phyloP scores from a whole-genome alignment of 1,139 yeast species.

The Debaryomyces fabryi region DNA sequence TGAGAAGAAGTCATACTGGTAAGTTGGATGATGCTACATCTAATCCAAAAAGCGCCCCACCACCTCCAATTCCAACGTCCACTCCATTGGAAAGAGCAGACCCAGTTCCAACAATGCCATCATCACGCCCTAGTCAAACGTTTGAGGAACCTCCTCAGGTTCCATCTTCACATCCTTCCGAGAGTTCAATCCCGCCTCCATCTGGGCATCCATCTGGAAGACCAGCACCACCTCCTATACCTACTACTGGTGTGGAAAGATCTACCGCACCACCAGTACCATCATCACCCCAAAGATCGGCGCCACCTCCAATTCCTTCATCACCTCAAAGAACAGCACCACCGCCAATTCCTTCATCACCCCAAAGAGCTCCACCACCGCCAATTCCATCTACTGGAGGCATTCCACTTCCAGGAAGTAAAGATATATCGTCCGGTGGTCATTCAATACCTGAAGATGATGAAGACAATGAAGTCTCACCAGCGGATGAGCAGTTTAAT shows the following conservation, averaged over 20 bases:
- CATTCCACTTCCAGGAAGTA: constrained; percentile 8
- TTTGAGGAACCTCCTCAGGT: neutral
- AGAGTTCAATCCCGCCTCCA: constrained; percentile 1
- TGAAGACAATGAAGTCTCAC: neutral
- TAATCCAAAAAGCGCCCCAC: constrained; percentile 7
- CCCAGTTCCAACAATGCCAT: constrained; percentile 14
- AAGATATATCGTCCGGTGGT: neutral
- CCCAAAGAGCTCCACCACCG: constrained; percentile 4
- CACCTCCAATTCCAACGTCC: constrained; percentile 20
- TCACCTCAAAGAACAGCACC: neutral
- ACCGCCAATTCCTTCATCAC: constrained; percentile 4
- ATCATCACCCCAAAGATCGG: neutral
- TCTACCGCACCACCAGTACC: constrained; percentile 12
- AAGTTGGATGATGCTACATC: constrained; percentile 4
- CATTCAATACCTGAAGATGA: neutral
- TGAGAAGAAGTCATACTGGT: neutral
- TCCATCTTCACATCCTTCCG: neutral
- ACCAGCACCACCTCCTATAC: constrained; percentile 18
- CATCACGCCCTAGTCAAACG: neutral
- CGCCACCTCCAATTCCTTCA: constrained; percentile 9
- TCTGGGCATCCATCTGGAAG: constrained; percentile 1
- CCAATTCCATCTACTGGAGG: constrained; percentile 14
- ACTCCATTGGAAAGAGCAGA: constrained; percentile 16
- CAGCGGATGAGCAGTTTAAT: constrained; percentile 1
- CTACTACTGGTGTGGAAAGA: constrained; percentile 7